Conservation (phyloP, 495 filamentous ascomycete genomes). For the Lasiosphaeriaceae sp. region DNA sequence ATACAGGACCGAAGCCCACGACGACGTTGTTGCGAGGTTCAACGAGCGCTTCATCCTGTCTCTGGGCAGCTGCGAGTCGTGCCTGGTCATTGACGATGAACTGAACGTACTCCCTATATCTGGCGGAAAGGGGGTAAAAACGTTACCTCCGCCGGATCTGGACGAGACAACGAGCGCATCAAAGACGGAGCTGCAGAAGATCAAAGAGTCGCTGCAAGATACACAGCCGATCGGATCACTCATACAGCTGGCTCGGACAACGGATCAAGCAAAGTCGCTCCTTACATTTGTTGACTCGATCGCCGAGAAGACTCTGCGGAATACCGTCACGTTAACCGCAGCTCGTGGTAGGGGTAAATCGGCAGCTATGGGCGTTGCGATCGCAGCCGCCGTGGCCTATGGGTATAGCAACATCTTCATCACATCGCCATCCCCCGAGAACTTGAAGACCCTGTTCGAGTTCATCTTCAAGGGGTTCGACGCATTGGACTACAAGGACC, state of each 20-base stretch:
- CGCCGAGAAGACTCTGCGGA: slow-evolving; percentile 89
- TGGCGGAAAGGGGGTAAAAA: slow-evolving; percentile 87
- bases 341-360: slow-evolving; percentile 97
- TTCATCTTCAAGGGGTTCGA: slow-evolving; percentile 99
- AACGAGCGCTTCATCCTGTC: slow-evolving; percentile 98
- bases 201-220: slow-evolving; percentile 84
- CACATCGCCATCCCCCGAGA: slow-evolving; percentile 96
- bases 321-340: slow-evolving; percentile 89
- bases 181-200: slow-evolving; percentile 74
- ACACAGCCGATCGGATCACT: slow-evolving; percentile 82
- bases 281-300: slow-evolving; percentile 96
- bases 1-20: slow-evolving; percentile 95
- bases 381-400: slow-evolving; percentile 89
- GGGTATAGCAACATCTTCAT: slow-evolving; percentile 99
- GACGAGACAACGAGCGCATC: slow-evolving; percentile 61
- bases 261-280: slow-evolving; percentile 92
- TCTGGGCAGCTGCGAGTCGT: slow-evolving; percentile 87
- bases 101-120: slow-evolving; percentile 97
- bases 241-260: slow-evolving; percentile 78
- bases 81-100: slow-evolving; percentile 96
- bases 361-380: slow-evolving; percentile 85
- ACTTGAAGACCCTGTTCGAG: slow-evolving; percentile 96
- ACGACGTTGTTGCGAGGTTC: slow-evolving; percentile 92
- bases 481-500: slow-evolving; percentile 85
- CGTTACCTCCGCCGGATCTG: slow-evolving; percentile 67